Base-by-base conservation (phyloP, 192 early-diverging fungal genomes). In the Linnemannia zychae region DNA sequence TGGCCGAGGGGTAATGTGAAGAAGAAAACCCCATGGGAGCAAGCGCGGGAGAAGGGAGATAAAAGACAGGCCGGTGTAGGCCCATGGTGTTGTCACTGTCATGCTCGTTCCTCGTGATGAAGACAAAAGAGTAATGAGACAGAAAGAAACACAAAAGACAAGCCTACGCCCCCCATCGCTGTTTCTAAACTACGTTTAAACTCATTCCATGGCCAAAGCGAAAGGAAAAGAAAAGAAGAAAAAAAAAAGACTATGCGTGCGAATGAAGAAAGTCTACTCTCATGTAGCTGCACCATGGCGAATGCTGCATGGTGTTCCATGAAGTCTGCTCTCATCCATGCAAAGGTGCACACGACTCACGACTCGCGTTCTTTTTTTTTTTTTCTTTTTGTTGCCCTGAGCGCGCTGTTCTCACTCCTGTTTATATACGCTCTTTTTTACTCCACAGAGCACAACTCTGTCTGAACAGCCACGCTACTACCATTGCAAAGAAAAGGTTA, bases 41-140 rank as follows among this genome's bases (percentile, higher is more conserved):
- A 60, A 60, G 53, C 24, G 57, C 57, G 57, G 57, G 57, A 63
- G 28, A 22, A 31, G 57, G 57, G 57, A n/a, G n/a, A n/a, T n/a
- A n/a, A n/a, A n/a, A n/a, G n/a, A n/a, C n/a, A n/a, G n/a, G n/a
- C n/a, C n/a, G n/a, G n/a, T n/a, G n/a, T n/a, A n/a, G n/a, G n/a
- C n/a, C n/a, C n/a, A n/a, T n/a, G n/a, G n/a, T n/a, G n/a, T n/a
- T n/a, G n/a, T n/a, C n/a, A n/a, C n/a, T n/a, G n/a, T n/a, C n/a
- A n/a, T n/a, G n/a, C n/a, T n/a, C n/a, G n/a, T n/a, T n/a, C n/a
- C n/a, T n/a, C n/a, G n/a, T n/a, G n/a, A n/a, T n/a, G n/a, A n/a
- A n/a, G n/a, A n/a, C n/a, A n/a, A n/a, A n/a, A n/a, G n/a, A n/a
- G n/a, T n/a, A n/a, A n/a, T n/a, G n/a, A n/a, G n/a, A n/a, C 17